Evolutionary conservation across 1,139 yeast species (phyloP).

Genomic region (Hansenula lynferdii): DNA sequence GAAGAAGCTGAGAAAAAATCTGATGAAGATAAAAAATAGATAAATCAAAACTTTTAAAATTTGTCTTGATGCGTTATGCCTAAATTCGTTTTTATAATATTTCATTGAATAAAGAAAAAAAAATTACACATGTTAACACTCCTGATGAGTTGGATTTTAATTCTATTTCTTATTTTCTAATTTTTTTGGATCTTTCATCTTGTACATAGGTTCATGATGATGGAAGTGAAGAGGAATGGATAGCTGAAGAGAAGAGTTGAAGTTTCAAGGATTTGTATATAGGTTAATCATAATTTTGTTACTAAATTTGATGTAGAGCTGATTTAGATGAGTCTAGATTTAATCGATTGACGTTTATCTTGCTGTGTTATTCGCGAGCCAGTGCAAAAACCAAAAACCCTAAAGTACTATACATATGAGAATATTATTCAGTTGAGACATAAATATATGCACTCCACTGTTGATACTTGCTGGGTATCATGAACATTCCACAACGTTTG

Average conservation of each 20-base stretch:
- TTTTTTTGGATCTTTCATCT: neutral
- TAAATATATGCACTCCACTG: no score
- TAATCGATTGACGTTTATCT: no score
- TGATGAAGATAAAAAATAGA: conserved; percentile 14
- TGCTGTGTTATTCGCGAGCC: no score
- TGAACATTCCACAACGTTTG: no score
- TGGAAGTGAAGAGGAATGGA: no score
- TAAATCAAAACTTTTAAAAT: conserved; percentile 1
- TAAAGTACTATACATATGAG: no score
- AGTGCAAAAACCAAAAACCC: no score
- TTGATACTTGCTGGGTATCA: no score
- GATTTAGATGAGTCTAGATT: no score
- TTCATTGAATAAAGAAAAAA: neutral
- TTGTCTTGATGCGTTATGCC: neutral
- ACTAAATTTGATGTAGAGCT: no score
- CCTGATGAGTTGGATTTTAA: neutral
- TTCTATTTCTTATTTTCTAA: neutral
- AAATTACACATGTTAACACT: neutral
- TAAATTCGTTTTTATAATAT: neutral
- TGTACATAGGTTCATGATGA: conserved; percentile 3
- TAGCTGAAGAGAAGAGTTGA: no score
- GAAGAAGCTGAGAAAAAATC: conserved; percentile 10
- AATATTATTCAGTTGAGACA: no score
- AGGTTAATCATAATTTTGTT: conserved; percentile 2
- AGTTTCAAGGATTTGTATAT: conserved; percentile 1